Conservation (phyloP, 257 asterid species). For the Voacanga thouarsii region DNA sequence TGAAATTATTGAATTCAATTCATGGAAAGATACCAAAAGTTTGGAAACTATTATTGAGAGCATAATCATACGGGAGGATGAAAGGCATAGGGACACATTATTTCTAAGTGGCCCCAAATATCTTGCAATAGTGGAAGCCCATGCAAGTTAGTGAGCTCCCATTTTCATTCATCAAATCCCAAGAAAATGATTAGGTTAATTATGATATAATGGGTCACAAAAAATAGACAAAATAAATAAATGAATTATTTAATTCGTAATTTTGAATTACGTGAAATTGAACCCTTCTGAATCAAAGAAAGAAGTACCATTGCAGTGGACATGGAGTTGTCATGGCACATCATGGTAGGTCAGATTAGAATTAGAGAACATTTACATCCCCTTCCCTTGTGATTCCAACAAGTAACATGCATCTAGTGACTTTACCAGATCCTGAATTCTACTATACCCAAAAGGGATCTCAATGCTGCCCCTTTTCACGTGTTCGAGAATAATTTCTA, state of each 20-base stretch:
- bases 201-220: conserved; percentile 1
- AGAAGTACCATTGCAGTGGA: not conserved
- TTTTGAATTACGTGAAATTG: not conserved
- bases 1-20: not conserved
- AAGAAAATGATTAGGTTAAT: conserved; percentile 7
- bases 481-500: not conserved
- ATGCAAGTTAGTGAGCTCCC: conserved; percentile 6
- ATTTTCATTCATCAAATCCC: conserved; percentile 4
- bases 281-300: not conserved
- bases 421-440: too few relatives aligned
- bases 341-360: not conserved
- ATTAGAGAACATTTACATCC: too few relatives aligned
- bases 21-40: not conserved
- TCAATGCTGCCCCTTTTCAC: not conserved
- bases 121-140: conserved; percentile 30
- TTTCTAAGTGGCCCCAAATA: conserved; percentile 18
- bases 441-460: too few relatives aligned
- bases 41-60: conserved; percentile 12
- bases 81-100: not conserved
- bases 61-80: not conserved
- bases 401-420: too few relatives aligned
- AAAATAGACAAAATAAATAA: not conserved
- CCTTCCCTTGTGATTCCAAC: too few relatives aligned
- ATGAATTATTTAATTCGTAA: not conserved
- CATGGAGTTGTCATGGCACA: not conserved